Evolutionary conservation across 208 protist species (phyloP).

Genomic region (Crithidia sp.): DNA sequence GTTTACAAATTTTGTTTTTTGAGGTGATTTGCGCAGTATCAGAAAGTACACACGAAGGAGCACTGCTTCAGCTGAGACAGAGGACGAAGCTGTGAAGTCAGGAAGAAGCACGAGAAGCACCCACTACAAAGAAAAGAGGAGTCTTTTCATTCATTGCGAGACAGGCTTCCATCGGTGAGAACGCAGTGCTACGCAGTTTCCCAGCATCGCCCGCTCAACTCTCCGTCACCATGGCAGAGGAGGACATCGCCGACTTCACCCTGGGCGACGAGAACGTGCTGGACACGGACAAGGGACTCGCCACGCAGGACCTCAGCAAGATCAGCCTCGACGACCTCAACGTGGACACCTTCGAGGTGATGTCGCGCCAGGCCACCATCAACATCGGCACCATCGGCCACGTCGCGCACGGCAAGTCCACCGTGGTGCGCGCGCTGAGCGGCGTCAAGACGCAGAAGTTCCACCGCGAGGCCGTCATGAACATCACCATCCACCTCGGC

Average conservation of each 20-base stretch:
- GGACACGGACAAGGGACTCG: constrained; percentile 57
- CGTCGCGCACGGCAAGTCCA: constrained; percentile 99
- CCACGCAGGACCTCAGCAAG: constrained; percentile 74
- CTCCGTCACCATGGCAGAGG: constrained; percentile 45
- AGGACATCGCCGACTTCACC: constrained; percentile 74
- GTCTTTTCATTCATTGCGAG: too few species aligned
- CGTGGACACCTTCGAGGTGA: constrained; percentile 97
- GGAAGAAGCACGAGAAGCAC: too few species aligned
- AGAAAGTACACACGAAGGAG: too few species aligned
- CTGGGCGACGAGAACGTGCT: constrained; percentile 54
- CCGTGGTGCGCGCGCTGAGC: constrained; percentile 99
- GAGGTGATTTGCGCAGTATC: too few species aligned
- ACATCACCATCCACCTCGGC: constrained; percentile 99
- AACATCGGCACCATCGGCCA: constrained; percentile 99
- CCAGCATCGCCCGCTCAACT: too few species aligned
- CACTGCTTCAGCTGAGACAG: too few species aligned
- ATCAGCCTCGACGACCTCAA: constrained; percentile 85
- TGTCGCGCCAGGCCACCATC: constrained; percentile 99
- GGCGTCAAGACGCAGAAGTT: constrained; percentile 99
- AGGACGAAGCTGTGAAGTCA: too few species aligned
- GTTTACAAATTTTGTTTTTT: too few species aligned
- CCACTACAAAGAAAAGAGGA: too few species aligned
- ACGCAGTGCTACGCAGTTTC: too few species aligned
- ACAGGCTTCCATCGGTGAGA: too few species aligned
- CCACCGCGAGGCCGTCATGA: constrained; percentile 98